These are phyloP conservation scores for Cryoendolithus antarcticus DNA, from an alignment of 2,329 filamentous ascomycete species.

Conservation along the genomic window DNA sequence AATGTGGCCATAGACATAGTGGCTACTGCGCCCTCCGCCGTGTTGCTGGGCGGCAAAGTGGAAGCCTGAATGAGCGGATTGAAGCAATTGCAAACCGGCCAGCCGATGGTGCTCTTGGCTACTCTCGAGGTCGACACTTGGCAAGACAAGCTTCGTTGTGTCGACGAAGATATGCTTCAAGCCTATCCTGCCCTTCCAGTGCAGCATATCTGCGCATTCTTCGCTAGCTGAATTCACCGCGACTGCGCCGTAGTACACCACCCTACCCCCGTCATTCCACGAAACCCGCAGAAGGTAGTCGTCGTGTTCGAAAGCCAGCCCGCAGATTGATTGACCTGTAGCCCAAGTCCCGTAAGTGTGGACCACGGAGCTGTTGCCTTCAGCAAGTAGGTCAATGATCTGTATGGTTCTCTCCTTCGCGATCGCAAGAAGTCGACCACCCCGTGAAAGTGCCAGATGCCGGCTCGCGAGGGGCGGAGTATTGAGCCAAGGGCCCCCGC, in stretches of 20 bases:
- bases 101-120: conserved; percentile 10
- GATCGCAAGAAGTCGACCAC: conserved; percentile 21
- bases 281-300: conserved; percentile 21
- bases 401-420: conserved; percentile 24
- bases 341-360: conserved; percentile 21
- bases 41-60: conserved; percentile 21
- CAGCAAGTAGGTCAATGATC: conserved; percentile 20
- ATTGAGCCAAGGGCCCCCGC: conserved; percentile 22
- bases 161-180: conserved; percentile 21
- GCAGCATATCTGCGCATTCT: conserved; percentile 12
- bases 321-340: conserved; percentile 23
- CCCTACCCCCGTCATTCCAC: conserved; percentile 21
- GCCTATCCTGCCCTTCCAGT: conserved; percentile 23
- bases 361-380: conserved; percentile 19
- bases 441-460: conserved; percentile 20
- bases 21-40: conserved; percentile 16
- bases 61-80: conserved; percentile 15
- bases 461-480: conserved; percentile 15
- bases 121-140: neutral
- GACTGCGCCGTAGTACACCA: conserved; percentile 23
- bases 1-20: conserved; percentile 20
- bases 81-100: conserved; percentile 20
- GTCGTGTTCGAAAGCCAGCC: conserved; percentile 22
- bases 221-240: conserved; percentile 1
- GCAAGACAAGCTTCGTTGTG: conserved; percentile 12